These are phyloP conservation scores for Cylindrotheca closterium DNA, from an alignment of 108 stramenopile genomes.

Conservation along the genomic window DNA sequence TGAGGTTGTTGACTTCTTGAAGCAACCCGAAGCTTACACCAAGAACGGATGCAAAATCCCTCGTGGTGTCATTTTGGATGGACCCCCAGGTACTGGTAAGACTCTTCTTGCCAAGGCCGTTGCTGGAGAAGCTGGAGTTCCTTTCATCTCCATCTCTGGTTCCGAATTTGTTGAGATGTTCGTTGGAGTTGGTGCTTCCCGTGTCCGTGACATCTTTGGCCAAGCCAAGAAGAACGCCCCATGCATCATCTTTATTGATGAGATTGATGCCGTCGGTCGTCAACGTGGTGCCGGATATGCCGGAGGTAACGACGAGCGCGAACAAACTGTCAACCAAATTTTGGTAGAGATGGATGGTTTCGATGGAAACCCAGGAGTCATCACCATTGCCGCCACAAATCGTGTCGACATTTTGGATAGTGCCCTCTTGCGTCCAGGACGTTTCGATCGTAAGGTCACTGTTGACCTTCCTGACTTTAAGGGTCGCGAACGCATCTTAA, in stretches of 20 bases:
- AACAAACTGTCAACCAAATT: slow-evolving; percentile 98
- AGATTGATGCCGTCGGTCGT: slow-evolving; percentile 95
- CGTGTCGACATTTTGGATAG: slow-evolving; percentile 94
- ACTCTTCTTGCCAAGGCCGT: slow-evolving; percentile 96
- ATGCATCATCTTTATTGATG: slow-evolving; percentile 98
- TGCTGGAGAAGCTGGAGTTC: slow-evolving; percentile 96
- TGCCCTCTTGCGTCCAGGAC: slow-evolving; percentile 95
- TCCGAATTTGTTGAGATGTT: slow-evolving; percentile 99
- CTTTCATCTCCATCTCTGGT: slow-evolving; percentile 93
- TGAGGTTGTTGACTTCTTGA: slow-evolving; percentile 94
- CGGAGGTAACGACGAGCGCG: slow-evolving; percentile 95
- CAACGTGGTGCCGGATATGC: slow-evolving; percentile 91
- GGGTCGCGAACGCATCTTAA: slow-evolving; percentile 90
- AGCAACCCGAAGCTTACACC: slow-evolving; percentile 83
- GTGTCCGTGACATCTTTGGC: slow-evolving; percentile 94
- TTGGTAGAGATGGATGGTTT: slow-evolving; percentile 99
- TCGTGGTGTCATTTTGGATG: slow-evolving; percentile 72
- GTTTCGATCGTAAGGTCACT: slow-evolving; percentile 97
- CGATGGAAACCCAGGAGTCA: slow-evolving; percentile 91
- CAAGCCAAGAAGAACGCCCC: slow-evolving; percentile 95
- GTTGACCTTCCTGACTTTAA: slow-evolving; percentile 95
- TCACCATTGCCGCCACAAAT: slow-evolving; percentile 98
- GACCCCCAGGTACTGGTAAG: slow-evolving; percentile 86
- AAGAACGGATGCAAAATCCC: slow-evolving; percentile 84
- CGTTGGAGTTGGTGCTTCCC: slow-evolving; percentile 95